A percentile compares a stretch with the other conserved stretches of the same genome.
These are phyloP conservation scores for Berkeleyomyces rouxiae DNA, from an alignment of 2,329 filamentous ascomycete genomes.

Conservation along the genomic window DNA sequence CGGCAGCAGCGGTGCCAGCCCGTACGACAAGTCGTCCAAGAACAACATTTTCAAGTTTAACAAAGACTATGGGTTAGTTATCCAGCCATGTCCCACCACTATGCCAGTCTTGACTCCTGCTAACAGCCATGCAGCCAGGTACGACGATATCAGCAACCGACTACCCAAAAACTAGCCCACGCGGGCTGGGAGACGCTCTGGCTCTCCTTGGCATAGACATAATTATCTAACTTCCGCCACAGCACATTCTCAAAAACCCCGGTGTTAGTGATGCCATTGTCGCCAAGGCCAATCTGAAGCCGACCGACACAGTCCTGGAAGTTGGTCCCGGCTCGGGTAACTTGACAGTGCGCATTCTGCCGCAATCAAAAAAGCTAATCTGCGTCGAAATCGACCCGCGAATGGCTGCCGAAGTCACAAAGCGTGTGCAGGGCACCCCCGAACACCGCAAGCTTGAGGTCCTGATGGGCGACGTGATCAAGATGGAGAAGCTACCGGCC, in stretches of 20 bases:
- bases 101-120: background rate
- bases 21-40: slow-evolving; percentile 29
- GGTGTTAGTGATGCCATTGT: slow-evolving; percentile 59
- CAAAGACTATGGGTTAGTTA: slow-evolving; percentile 50
- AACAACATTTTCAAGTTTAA: slow-evolving; percentile 98
- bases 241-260: slow-evolving; percentile 85
- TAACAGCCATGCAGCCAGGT: slow-evolving; percentile 11
- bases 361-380: slow-evolving; percentile 65
- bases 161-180: background rate
- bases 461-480: slow-evolving; percentile 78
- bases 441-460: slow-evolving; percentile 73
- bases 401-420: slow-evolving; percentile 91
- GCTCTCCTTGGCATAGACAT: background rate
- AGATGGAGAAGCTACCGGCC: slow-evolving; percentile 55
- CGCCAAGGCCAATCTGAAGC: slow-evolving; percentile 71
- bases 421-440: slow-evolving; percentile 80
- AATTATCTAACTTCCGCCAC: slow-evolving; percentile 17
- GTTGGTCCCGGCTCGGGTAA: slow-evolving; percentile 83
- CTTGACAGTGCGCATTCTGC: slow-evolving; percentile 73
- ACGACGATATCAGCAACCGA: background rate
- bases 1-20: slow-evolving; percentile 26
- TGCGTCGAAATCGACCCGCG: slow-evolving; percentile 87
- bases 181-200: background rate
- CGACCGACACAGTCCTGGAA: slow-evolving; percentile 79
- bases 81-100: background rate